Evolutionary conservation across 2,329 filamentous ascomycete species (phyloP).

Genomic region (Trichoderma sp.): DNA sequence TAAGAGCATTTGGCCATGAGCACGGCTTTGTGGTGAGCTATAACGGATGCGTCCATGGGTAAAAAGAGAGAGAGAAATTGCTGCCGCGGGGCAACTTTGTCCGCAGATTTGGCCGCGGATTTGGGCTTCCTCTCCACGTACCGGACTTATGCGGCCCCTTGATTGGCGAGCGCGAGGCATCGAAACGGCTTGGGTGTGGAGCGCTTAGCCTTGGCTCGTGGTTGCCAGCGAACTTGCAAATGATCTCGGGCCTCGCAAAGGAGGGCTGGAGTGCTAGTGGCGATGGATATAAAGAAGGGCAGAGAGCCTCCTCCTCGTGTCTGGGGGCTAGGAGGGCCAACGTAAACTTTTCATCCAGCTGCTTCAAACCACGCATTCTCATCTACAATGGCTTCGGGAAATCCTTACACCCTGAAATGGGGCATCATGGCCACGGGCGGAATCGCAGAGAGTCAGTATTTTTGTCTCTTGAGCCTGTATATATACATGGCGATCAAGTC

Average conservation of each 20-base stretch:
- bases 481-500: neutral
- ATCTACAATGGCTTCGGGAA: constrained; percentile 5
- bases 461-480: neutral
- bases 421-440: constrained; percentile 60
- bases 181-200: neutral
- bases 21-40: neutral
- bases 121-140: neutral
- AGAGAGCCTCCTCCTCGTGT: neutral
- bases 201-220: neutral
- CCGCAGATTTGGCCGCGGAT: neutral
- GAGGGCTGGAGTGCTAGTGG: neutral
- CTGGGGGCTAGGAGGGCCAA: neutral
- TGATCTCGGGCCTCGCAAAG: neutral
- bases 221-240: neutral
- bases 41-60: neutral
- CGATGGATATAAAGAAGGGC: neutral
- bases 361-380: neutral
- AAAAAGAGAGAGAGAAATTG: constrained; percentile 4
- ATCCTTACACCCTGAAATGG: constrained; percentile 51
- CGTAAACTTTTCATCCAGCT: neutral
- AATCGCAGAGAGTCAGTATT: constrained; percentile 55
- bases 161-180: constrained; percentile 11
- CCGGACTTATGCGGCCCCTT: neutral
- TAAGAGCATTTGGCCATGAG: neutral
- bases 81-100: constrained; percentile 17